Conservation (phyloP, 306 rosid genomes). For the Cucurbita ficifolia region DNA sequence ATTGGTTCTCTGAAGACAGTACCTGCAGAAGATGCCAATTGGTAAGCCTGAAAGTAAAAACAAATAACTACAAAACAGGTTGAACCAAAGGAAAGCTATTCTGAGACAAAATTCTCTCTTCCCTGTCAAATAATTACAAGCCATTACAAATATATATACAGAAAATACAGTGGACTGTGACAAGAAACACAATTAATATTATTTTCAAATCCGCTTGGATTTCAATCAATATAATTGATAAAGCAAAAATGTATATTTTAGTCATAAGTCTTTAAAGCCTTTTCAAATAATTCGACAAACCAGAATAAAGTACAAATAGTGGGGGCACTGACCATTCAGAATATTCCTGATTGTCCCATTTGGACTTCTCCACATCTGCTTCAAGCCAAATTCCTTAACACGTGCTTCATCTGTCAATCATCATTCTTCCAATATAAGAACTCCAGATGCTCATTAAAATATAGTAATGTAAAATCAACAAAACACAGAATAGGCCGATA, state of each 20-base stretch:
- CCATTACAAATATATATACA: background rate
- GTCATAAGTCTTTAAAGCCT: background rate
- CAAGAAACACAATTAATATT: background rate
- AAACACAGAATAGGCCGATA: background rate
- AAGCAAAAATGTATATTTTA: background rate
- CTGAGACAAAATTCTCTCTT: background rate
- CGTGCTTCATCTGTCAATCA: conserved; percentile 76
- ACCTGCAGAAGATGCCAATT: conserved; percentile 32
- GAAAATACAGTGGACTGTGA: background rate
- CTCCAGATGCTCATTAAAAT: background rate
- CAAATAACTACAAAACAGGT: background rate
- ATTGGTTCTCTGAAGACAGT: conserved; percentile 98
- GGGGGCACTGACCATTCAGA: conserved; percentile 54
- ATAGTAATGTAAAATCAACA: background rate
- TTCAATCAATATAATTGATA: background rate
- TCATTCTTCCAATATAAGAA: conserved; percentile 11
- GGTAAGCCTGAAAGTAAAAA: background rate
- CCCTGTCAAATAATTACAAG: background rate
- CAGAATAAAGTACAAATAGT: background rate
- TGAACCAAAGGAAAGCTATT: background rate
- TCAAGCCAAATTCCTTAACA: conserved; percentile 69
- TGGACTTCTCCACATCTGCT: conserved; percentile 97
- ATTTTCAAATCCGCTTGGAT: background rate
- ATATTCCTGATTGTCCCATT: conserved; percentile 96
- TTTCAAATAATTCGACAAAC: background rate